Percentiles rank a stretch among this genome's conserved stretches.
phyloP scores from a whole-genome alignment of 768 basidiomycete species.

The Vararia minispora region DNA sequence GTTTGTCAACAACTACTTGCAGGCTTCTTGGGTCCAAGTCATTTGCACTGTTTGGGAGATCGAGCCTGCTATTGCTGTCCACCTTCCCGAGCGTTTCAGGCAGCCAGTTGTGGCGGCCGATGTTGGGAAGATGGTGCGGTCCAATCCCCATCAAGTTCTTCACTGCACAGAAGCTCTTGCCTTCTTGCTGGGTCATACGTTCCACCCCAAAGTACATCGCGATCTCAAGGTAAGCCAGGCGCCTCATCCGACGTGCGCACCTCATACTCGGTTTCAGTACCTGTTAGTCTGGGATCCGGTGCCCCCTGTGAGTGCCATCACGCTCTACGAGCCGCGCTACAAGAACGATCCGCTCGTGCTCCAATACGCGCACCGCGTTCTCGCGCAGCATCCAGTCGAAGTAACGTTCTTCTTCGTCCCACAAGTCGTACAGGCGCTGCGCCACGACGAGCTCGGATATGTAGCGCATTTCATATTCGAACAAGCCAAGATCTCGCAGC shows the following conservation, averaged over 20 bases:
- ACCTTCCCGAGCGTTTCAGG: slow-evolving; percentile 86
- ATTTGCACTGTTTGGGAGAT: slow-evolving; percentile 73
- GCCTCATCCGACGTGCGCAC: neutral
- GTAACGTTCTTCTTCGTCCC: slow-evolving; percentile 98
- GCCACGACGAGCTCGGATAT: slow-evolving; percentile 85
- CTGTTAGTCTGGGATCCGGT: slow-evolving; percentile 84
- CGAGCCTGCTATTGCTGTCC: slow-evolving; percentile 72
- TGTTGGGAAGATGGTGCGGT: slow-evolving; percentile 62
- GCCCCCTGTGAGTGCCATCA: slow-evolving; percentile 70
- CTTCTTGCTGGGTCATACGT: slow-evolving; percentile 64
- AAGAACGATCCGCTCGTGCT: slow-evolving; percentile 75
- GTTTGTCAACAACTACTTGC: neutral
- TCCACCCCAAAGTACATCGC: slow-evolving; percentile 44
- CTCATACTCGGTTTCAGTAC: slow-evolving; percentile 37
- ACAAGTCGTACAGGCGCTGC: slow-evolving; percentile 93
- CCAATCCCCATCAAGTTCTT: slow-evolving; percentile 57
- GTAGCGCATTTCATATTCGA: slow-evolving; percentile 93
- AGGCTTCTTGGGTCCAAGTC: slow-evolving; percentile 58
- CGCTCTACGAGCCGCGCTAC: slow-evolving; percentile 79
- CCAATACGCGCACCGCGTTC: slow-evolving; percentile 92
- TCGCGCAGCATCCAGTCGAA: slow-evolving; percentile 91
- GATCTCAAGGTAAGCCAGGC: slow-evolving; percentile 58
- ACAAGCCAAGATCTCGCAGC: slow-evolving; percentile 91
- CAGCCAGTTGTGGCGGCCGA: slow-evolving; percentile 52
- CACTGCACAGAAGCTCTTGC: slow-evolving; percentile 73